Base-by-base conservation (phyloP, 2,329 filamentous ascomycete genomes). In the Phyllachora maydis region DNA sequence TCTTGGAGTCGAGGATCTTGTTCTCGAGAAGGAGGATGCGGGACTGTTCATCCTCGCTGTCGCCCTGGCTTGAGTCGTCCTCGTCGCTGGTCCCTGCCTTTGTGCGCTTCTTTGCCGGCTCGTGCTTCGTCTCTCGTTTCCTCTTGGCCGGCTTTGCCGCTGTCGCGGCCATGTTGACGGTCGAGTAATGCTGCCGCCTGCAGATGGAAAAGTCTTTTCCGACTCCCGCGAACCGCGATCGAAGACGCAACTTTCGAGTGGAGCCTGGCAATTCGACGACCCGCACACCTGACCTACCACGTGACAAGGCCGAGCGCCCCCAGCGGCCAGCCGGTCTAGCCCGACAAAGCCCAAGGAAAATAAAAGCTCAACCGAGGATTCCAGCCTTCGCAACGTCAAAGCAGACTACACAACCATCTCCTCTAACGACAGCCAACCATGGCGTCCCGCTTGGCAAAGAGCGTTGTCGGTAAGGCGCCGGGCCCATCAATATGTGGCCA, bases 391-490 rank as follows among this genome's bases (percentile, higher is more conserved):
- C n/a, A 42, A 39, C 35, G 38, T 47, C 42, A 49, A 50, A 44
- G n/a, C n/a, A n/a, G n/a, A 41, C 43, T 36, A 44, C 47, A 46
- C 32, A 47, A 54, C 47, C 54, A 59, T 58, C 56, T 54, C 52
- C 55, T 51, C 56, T 55, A 52, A 61, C 58, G 52, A 26, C 54
- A n/a, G n/a, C n/a, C n/a, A 65, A 77, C 63, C 76, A 95, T 95
- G 85, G 85, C 85, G 66, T 92, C 81, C 58, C 81, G 83, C 66
- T 68, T 95, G 63, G 81, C 75, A 68, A 82, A 78, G 69, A 83
- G 72, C 67, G 81, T 82, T 60, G 62, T 85, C 59, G 78, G 85
- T 95, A 71, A 54, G 81, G 71, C n/a, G n/a, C n/a, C 24, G 16
- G n/a, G 18, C 6, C 11, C 10, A 20, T 19, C 20, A 18, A 22